phyloP scores from a whole-genome alignment of 1,139 yeast species.

The Eremothecium cymbalariae region DNA sequence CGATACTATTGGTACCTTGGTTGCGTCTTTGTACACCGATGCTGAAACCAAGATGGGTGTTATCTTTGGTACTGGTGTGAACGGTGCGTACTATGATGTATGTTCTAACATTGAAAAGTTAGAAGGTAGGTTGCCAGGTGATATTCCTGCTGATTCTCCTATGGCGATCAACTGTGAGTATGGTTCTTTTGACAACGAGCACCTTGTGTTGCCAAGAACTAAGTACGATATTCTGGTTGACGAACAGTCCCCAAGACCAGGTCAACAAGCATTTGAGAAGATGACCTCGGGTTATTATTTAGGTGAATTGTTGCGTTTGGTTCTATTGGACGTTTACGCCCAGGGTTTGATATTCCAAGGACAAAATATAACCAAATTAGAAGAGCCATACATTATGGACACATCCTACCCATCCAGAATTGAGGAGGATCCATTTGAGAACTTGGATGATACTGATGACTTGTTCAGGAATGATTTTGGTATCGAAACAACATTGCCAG shows the following conservation, averaged over 20 bases:
- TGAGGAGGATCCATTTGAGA: conserved; percentile 87
- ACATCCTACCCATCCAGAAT: conserved; percentile 80
- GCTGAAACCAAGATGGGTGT: conserved; percentile 87
- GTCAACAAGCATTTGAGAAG: conserved; percentile 92
- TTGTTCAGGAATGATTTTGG: conserved; percentile 53
- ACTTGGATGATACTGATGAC: conserved; percentile 65
- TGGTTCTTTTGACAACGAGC: conserved; percentile 95
- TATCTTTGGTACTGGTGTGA: conserved; percentile 96
- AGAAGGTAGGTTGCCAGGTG: conserved; percentile 58
- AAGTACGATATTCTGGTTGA: conserved; percentile 78
- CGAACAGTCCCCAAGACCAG: conserved; percentile 86
- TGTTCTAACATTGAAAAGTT: conserved; percentile 74
- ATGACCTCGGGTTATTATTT: conserved; percentile 96
- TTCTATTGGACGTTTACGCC: conserved; percentile 62
- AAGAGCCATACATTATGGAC: conserved; percentile 65
- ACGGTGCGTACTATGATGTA: conserved; percentile 89
- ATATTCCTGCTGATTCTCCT: conserved; percentile 53
- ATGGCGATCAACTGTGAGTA: conserved; percentile 99
- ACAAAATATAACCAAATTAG: conserved; percentile 57
- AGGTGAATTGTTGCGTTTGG: conserved; percentile 84
- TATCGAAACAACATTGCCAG: conserved; percentile 62
- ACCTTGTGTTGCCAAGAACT: conserved; percentile 75
- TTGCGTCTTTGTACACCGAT: conserved; percentile 90
- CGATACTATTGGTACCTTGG: conserved; percentile 95
- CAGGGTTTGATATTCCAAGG: conserved; percentile 58